Base-by-base conservation (phyloP, 208 protist genomes). In the Wallacemonas collosoma region DNA sequence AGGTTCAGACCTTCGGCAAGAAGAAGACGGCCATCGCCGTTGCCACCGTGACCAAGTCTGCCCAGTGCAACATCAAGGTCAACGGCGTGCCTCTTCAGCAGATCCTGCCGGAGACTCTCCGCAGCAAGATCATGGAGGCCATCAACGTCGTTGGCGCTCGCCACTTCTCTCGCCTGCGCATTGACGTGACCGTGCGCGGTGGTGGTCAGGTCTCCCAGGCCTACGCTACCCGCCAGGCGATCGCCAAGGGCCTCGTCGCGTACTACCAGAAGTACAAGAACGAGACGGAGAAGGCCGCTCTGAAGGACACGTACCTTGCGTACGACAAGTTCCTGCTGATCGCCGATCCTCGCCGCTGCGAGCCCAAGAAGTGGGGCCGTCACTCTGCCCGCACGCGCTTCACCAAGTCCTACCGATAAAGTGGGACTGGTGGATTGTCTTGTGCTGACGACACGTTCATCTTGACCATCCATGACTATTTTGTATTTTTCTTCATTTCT, bases 351-450 rank as follows among this genome's bases (percentile, higher is more conserved):
- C 97, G 99, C 87, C 95, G 98, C 83, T 98, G 95, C 88, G 99
- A 99, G 92, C 95, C 99, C 71, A 99, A 99, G 98, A 99, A 99
- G 89, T 99, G 99, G 89, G 99, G 99, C 79, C 98, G 99, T 89
- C 97, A 95, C 78, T 98, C 98, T 97, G 99, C 99, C 80, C 97
- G 99, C 79, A 97, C 99, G 26, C 90, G 98, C 84, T 98, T 97
- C 93, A 99, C 99, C 86, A 99, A 99, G 93, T 99, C 98, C 57
- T 99, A 99, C 95, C 95, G 99, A 94, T 99, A 99, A 82, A 64
- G 58, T 66, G 44, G 43, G 51, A 65, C 61, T 68, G 68, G 11
- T 66, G 50, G 60, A 7, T 3, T 50, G 7, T 17, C 60, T 44
- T 65, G 60, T 65, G 7, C 45, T 76, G 64, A 75, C 39, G 53